Evolutionary conservation across 345 rosid species (phyloP).

Genomic region (Orychophragmus violaceus): DNA sequence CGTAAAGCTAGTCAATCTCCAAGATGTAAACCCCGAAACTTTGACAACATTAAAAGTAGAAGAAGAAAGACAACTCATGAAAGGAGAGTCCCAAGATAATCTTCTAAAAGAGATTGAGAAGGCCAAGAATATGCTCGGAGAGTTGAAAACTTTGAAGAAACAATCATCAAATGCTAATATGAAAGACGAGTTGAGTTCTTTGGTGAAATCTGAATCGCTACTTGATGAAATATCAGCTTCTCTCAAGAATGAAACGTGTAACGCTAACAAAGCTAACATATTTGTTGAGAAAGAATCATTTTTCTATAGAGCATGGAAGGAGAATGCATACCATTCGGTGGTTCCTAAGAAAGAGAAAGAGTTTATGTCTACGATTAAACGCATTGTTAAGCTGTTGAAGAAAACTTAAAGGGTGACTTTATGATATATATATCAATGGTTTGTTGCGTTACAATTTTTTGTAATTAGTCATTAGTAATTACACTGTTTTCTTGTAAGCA

Average conservation of each 20-base stretch:
- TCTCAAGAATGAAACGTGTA: constrained; percentile 19
- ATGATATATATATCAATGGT: background rate
- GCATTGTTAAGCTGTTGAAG: constrained; percentile 23
- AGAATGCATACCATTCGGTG: constrained; percentile 17
- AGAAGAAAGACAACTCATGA: constrained; percentile 3
- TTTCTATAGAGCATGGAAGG: constrained; percentile 28
- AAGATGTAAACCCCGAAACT: constrained; percentile 24
- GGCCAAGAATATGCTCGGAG: constrained; percentile 18
- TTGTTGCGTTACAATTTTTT: background rate
- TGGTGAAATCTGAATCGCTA: constrained; percentile 28
- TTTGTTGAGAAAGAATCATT: constrained; percentile 25
- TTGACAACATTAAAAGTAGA: constrained; percentile 12
- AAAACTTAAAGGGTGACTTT: constrained; percentile 8
- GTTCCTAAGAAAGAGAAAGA: constrained; percentile 32
- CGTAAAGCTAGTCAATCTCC: constrained; percentile 17
- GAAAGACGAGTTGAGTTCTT: constrained; percentile 11
- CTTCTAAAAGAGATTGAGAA: constrained; percentile 26
- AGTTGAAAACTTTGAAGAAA: constrained; percentile 20
- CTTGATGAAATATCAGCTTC: constrained; percentile 16
- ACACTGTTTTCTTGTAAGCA: background rate
- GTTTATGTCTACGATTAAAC: constrained; percentile 21
- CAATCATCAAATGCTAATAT: constrained; percentile 15
- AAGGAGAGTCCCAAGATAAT: background rate
- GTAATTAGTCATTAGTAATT: constrained; percentile 10
- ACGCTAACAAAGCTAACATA: constrained; percentile 3